Evolutionary conservation across 2,329 filamentous ascomycete species (phyloP).

Genomic region (Cadophora sp.): DNA sequence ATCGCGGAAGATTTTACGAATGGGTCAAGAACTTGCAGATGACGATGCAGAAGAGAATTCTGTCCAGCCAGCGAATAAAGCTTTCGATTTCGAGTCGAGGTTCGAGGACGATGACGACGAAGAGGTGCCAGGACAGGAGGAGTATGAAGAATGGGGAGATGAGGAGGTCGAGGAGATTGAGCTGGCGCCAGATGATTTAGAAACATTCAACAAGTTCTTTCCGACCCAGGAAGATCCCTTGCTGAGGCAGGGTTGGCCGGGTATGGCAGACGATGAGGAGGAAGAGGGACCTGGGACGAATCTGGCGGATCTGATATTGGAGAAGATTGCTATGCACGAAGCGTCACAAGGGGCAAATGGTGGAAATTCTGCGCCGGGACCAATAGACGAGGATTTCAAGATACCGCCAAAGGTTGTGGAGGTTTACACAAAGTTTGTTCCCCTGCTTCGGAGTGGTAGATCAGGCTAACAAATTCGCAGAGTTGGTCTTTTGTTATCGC

Average conservation of each 20-base stretch:
- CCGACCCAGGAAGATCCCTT: conserved; percentile 64
- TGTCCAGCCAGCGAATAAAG: conserved; percentile 57
- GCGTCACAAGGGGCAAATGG: conserved; percentile 60
- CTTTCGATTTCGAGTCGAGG: conserved; percentile 83
- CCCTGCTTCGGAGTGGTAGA: too few species aligned
- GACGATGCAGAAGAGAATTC: conserved; percentile 69
- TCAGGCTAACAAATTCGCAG: conserved; percentile 51
- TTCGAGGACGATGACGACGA: conserved; percentile 63
- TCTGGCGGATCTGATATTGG: conserved; percentile 88
- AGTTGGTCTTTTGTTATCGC: conserved; percentile 85
- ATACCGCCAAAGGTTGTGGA: conserved; percentile 91
- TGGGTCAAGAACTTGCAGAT: conserved; percentile 86
- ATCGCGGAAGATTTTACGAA: conserved; percentile 85
- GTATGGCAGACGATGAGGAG: conserved; percentile 46
- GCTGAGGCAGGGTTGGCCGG: conserved; percentile 40
- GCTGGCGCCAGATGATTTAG: conserved; percentile 86
- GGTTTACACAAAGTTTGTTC: conserved; percentile 81
- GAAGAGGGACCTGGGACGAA: conserved; percentile 69
- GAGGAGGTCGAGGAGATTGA: conserved; percentile 77
- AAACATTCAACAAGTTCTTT: conserved; percentile 90
- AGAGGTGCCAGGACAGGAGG: conserved; percentile 54
- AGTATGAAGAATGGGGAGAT: conserved; percentile 70
- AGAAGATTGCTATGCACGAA: conserved; percentile 93
- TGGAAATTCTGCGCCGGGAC: conserved; percentile 44
- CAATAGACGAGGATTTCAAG: conserved; percentile 79